Evolutionary conservation across 177 flowering plant species (phyloP), one percentile per base, ranked within the genome.

Genomic region (Vitis hybrid): DNA sequence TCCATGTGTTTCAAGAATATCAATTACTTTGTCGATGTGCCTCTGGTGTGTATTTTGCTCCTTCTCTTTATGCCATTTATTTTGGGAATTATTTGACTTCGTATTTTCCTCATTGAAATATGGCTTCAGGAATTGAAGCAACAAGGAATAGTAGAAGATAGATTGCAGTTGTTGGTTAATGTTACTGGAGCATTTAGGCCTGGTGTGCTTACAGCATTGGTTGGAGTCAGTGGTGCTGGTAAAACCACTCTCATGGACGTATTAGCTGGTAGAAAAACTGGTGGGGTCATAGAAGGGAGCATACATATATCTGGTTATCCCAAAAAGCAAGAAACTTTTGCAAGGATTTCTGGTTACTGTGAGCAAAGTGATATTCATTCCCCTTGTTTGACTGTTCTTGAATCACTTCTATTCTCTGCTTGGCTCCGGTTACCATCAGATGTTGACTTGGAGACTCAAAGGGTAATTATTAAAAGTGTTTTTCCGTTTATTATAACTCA

Each of bases 201-300:
- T 15, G 97, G 97, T 53, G 90, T 92, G 58, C 92, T 94, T 44
- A 94, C 98, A 66, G 98, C 98, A 64, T 77, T 94, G 79, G 95
- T 92, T 38, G 98, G 98, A 79, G 91, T 91, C 13, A 92, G 98
- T 81, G 98, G 98, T 78, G 98, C 98, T 75, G 98, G 98, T 58
- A 94, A 94, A 84, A 94, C 98, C 54, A 94, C 98, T 69, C 93
- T 94, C 59, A 94, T 94, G 98, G 98, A 94, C 83, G 97, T 94
- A 65, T 83, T 94, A 80, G 86, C 98, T 70, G 98, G 97, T 65
- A 83, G 98, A 74, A 94, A 92, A 87, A 92, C 97, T 76, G 97
- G 97, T 61, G 97, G 98, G 38, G 11, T 76, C 66, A 83, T 92
- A 66, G 97, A 94, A 85, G 97, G 98, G 52, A 82, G 68, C 78